Evolutionary conservation across 495 filamentous ascomycete genomes (phyloP).

Genomic region (Trichoderma reesei): DNA sequence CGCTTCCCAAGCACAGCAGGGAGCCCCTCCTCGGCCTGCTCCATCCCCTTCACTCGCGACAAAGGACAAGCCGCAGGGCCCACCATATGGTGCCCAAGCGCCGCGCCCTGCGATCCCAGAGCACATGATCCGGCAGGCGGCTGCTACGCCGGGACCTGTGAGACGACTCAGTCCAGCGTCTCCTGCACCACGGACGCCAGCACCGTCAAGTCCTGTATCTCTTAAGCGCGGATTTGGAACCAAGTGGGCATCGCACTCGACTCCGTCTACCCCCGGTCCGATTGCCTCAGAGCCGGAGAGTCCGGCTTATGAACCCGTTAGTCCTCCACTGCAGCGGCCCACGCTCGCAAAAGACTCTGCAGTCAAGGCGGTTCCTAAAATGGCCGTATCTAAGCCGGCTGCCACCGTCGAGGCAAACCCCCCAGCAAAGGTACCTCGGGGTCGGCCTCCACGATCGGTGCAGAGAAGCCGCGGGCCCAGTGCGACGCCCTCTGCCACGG

Average conservation of each 20-base stretch:
- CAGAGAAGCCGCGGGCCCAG: slow-evolving; percentile 35
- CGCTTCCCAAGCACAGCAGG: slow-evolving; percentile 26
- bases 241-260: slow-evolving; percentile 36
- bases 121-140: slow-evolving; percentile 5
- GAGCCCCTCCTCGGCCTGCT: slow-evolving; percentile 34
- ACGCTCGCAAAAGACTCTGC: slow-evolving; percentile 22
- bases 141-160: not conserved
- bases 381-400: slow-evolving; percentile 18
- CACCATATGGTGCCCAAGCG: not conserved
- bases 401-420: slow-evolving; percentile 19
- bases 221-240: slow-evolving; percentile 25
- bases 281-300: slow-evolving; percentile 23
- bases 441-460: slow-evolving; percentile 17
- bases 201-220: slow-evolving; percentile 8
- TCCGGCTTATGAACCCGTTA: slow-evolving; percentile 37
- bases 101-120: slow-evolving; percentile 9
- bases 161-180: slow-evolving; percentile 15
- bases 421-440: slow-evolving; percentile 23
- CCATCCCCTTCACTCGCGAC: slow-evolving; percentile 30
- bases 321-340: slow-evolving; percentile 30
- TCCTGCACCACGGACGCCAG: slow-evolving; percentile 13
- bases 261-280: slow-evolving; percentile 36
- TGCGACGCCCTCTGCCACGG: slow-evolving; percentile 18
- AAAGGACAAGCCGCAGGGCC: not conserved
- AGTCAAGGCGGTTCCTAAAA: slow-evolving; percentile 20